Evolutionary conservation across 768 basidiomycete species (phyloP), one percentile per base, ranked within the genome.

Genomic region (Lentinus tigrinus): DNA sequence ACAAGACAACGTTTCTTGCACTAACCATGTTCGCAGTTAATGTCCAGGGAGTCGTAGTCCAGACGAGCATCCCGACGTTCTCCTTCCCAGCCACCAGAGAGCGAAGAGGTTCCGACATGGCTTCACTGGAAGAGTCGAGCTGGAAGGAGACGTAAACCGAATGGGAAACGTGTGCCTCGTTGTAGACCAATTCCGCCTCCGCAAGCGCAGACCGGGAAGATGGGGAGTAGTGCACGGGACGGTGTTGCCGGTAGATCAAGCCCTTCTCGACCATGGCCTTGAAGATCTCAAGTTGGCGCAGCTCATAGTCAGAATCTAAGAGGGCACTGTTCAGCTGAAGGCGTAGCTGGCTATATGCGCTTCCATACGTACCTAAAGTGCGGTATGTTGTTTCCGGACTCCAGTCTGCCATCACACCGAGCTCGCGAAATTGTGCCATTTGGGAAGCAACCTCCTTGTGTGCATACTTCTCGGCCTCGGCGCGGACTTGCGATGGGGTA

Each of bases 1-100:
- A 11, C 8, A 4, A 39, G 16, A 17, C 16, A n/a, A 6, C 7
- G 24, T 47, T 3, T 17, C 17, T 21, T 1, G 9, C 4, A 59
- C 81, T 40, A 63, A 94, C 95, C 90, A 95, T 93, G 67, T 99
- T 98, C 1, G 93, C 92, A 5, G 91, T 93, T 47, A 98, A 74
- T 4, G 93, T 98, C 96, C 96, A 99, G 1, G 96, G 92, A 0
- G 96, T 98, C 3, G 96, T 98, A 2, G 96, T 98, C 96, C 96
- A 99, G 4, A 96, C 89, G 17, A 94, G 75, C 10, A 97, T 65
- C 27, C 80, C 78, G 11, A 87, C 72, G 2, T 72, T 69, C 48
- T 65, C 17, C 63, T 69, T 52, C 3, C 54, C 68, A 2, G 67
- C 62, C 7, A 81, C 52, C 16, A 78, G 57, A 16, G 74, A 56